Evolutionary conservation across 2,329 filamentous ascomycete species (phyloP), one percentile per base, ranked within the genome.

Genomic region (Clonostachys rosea): DNA sequence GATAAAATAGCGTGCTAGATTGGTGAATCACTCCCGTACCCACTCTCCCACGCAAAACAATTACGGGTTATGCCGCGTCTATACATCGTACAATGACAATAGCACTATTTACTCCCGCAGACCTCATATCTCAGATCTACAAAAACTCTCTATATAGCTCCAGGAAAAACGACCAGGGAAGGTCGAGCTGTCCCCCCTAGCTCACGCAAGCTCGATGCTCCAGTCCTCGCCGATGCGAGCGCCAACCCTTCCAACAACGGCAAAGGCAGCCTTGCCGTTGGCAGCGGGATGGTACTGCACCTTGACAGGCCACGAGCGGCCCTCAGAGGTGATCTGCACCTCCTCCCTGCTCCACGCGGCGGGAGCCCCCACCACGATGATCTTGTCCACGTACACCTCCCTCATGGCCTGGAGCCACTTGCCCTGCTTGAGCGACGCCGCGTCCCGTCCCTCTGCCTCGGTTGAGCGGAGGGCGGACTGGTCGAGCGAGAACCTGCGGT

Each of bases 321-420:
- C 78, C 47, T 73, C 75, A 3, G 73, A 73, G 61, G 74, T 71
- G 46, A 79, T 76, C 52, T 73, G 75, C 41, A 84, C 84, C 53
- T 73, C 76, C 52, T 68, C 74, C 70, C 81, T 86, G 43, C 69
- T 71, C 91, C 91, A 96, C 17, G 71, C 68, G 34, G 76, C 72
- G 1, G 90, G 88, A 4, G 89, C 89, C 41, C 89, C 89, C 17
- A 97, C 83, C 43, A 99, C 58, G 42, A 97, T 75, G 47, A 97
- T 79, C 69, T 87, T 91, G 71, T 96, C 91, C 2, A 97, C 83
- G 8, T 78, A 72, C 4, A 97, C 90, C 41, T 79, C 75, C 33
- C 78, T 76, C 86, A 96, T 95, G 6, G 70, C 75, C 75, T 92
- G 88, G 52, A 91, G 68, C 74, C 91, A 97, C 34, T 79, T 76